phyloP scores from a whole-genome alignment of 2,329 filamentous ascomycete species.

The Bipolaris gigantea region DNA sequence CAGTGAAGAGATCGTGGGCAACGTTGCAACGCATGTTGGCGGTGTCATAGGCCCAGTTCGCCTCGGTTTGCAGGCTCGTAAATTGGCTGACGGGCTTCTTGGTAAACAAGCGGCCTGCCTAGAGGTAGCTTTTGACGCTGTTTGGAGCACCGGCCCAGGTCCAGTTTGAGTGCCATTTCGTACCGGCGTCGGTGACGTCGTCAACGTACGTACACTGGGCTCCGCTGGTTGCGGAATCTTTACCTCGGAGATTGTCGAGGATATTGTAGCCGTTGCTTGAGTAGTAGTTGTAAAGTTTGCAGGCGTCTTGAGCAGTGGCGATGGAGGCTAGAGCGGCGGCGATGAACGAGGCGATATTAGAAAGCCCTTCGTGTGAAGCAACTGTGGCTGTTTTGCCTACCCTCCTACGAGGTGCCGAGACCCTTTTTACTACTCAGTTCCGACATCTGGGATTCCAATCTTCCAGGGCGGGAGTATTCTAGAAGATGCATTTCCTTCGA shows the following conservation, averaged over 20 bases:
- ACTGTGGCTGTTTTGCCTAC: background rate
- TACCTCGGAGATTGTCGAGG: slow-evolving; percentile 30
- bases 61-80: slow-evolving; percentile 23
- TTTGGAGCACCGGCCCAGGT: slow-evolving; percentile 23
- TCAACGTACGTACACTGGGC: slow-evolving; percentile 26
- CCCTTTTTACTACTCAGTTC: background rate
- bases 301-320: slow-evolving; percentile 8
- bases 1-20: slow-evolving; percentile 31
- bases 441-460: too few species aligned
- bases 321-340: slow-evolving; percentile 1
- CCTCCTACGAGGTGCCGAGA: background rate
- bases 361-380: background rate
- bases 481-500: too few species aligned
- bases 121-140: slow-evolving; percentile 30
- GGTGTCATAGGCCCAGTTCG: slow-evolving; percentile 25
- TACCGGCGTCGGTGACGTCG: slow-evolving; percentile 14
- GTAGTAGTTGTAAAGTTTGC: slow-evolving; percentile 24
- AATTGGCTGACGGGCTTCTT: slow-evolving; percentile 21
- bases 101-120: slow-evolving; percentile 20
- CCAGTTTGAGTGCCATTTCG: slow-evolving; percentile 25
- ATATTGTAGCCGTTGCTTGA: slow-evolving; percentile 26
- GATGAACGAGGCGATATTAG: background rate
- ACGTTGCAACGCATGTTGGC: slow-evolving; percentile 24
- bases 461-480: too few species aligned
- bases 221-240: slow-evolving; percentile 12